Evolutionary conservation across 2,329 filamentous ascomycete genomes (phyloP).

Genomic region (Aspergillus sergii): DNA sequence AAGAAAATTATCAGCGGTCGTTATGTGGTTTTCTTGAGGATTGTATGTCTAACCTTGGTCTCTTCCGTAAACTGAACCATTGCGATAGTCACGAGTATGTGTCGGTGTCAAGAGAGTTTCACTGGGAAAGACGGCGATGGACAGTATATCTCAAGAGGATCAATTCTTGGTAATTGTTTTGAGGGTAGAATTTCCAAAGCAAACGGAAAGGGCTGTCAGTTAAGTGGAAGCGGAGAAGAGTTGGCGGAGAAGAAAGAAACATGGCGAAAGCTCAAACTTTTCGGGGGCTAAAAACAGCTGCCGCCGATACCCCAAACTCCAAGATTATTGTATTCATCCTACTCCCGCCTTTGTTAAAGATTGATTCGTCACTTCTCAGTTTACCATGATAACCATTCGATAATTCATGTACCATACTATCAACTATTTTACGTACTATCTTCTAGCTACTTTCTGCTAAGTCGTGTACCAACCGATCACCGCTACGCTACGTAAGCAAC

Average conservation of each 20-base stretch:
- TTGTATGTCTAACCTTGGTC: constrained; percentile 71
- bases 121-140: not conserved
- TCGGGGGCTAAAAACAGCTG: constrained; percentile 28
- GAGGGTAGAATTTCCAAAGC: not conserved
- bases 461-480: constrained; percentile 2
- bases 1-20: constrained; percentile 15
- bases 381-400: not conserved
- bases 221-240: constrained; percentile 17
- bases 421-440: not conserved
- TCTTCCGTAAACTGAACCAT: constrained; percentile 83
- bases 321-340: not conserved
- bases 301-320: constrained; percentile 14
- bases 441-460: not conserved
- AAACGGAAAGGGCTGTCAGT: not conserved
- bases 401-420: not conserved
- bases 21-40: not conserved
- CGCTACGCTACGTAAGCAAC: constrained; percentile 13
- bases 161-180: not conserved
- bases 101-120: not conserved
- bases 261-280: constrained; percentile 32
- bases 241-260: constrained; percentile 18
- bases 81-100: constrained; percentile 20
- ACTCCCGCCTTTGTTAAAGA: not conserved
- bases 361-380: not conserved
- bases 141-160: not conserved